A percentile compares a stretch with the other conserved stretches of the same genome.
phyloP scores from a whole-genome alignment of 2,329 filamentous ascomycete species.

The Metarhizium rileyi region DNA sequence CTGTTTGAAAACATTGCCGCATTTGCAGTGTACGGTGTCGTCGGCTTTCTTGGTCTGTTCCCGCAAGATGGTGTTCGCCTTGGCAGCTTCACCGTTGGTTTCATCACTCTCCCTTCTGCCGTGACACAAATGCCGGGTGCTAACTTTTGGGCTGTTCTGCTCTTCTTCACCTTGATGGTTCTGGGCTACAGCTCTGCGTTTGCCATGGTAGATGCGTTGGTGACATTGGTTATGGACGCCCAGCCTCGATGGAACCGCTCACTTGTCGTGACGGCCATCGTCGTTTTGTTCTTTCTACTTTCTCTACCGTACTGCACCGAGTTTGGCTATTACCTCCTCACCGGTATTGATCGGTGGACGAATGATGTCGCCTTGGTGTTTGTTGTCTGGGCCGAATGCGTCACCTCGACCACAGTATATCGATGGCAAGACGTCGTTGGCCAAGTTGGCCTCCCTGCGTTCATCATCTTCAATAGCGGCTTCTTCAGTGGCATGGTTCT shows the following conservation, averaged over 20 bases:
- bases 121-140: conserved; percentile 46
- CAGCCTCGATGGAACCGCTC: conserved; percentile 37
- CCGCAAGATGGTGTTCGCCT: conserved; percentile 30
- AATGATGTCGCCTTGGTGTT: conserved; percentile 46
- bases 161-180: conserved; percentile 50
- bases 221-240: conserved; percentile 43
- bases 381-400: conserved; percentile 42
- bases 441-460: conserved; percentile 33
- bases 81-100: conserved; percentile 47
- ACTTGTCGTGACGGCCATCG: conserved; percentile 38
- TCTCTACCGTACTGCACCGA: conserved; percentile 48
- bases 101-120: conserved; percentile 47
- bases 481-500: conserved; percentile 44
- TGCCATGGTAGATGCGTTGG: conserved; percentile 47
- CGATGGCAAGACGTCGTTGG: conserved; percentile 38
- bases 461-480: conserved; percentile 37
- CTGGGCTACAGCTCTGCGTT: conserved; percentile 50
- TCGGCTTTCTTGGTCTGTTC: conserved; percentile 33
- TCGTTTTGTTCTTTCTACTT: conserved; percentile 40
- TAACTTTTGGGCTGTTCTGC: conserved; percentile 47
- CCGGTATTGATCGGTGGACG: conserved; percentile 45
- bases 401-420: conserved; percentile 42
- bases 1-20: conserved; percentile 45
- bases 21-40: conserved; percentile 43
- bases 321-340: conserved; percentile 46